Base-by-base conservation (phyloP, 345 rosid genomes). In the Arabidopsis suecica region DNA sequence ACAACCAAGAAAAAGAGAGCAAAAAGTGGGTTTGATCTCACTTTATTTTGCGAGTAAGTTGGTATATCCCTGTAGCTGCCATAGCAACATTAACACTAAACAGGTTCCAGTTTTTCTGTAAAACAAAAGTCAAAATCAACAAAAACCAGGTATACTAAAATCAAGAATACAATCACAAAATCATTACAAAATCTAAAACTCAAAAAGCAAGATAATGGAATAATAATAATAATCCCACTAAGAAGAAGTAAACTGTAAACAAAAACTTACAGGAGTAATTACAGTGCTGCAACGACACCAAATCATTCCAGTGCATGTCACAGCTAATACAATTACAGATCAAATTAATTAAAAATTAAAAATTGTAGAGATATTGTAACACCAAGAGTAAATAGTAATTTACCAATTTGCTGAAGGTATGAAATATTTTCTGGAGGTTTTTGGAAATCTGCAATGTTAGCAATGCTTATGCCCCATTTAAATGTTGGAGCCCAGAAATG, bases 81-180 rank as follows among this genome's bases (percentile, higher is more conserved):
- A 91, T 91, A 23, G 86, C 95, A 51, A 91, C 58, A 58, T 91
- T 94, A 65, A 90, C 96, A 47, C 94, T 84, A 63, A 91, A 89
- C 25, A 93, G 84, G 76, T 91, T 93, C 97, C 97, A 93, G 81
- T 93, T 91, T 82, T 91, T 89, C 95, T 88, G 88, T 71, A 81
- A 69, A 75, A 57, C 40, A 48, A 58, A 82, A 61, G 20, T 63
- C 57, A 72, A 1, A 58, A 71, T 41, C 20, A 58, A 56, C 13
- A 53, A 45, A 50, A 34, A 14, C 32, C 16, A 37, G 18, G 34
- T 14, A 40, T 25, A 9, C 41, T 25, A 30, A 36, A 48, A 56
- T 34, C 3, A 34, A 48, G 0, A 11, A 73, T 23, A 12, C 9
- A 61, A 23, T 55, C 7, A 74, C 9, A 56, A 53, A 62, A 37